Evolutionary conservation across 2,329 filamentous ascomycete genomes (phyloP).

Genomic region (Hymenoscyphus infarciens): DNA sequence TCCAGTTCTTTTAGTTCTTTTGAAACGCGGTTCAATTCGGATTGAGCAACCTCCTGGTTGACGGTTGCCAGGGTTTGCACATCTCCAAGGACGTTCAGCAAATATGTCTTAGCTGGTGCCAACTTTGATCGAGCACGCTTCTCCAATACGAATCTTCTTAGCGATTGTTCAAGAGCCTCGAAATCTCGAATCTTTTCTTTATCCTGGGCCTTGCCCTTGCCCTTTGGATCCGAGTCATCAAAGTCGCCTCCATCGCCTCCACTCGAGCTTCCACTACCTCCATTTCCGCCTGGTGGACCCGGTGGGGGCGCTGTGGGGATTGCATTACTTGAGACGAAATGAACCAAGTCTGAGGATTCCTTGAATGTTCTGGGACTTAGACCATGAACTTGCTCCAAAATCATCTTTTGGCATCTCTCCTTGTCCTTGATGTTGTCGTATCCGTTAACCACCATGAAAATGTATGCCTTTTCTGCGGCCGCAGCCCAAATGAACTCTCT

Average conservation of each 20-base stretch:
- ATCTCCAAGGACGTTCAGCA: slow-evolving; percentile 89
- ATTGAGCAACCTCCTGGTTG: slow-evolving; percentile 81
- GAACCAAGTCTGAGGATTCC: slow-evolving; percentile 86
- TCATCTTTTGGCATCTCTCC: slow-evolving; percentile 84
- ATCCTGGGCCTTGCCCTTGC: slow-evolving; percentile 75
- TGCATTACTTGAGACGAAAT: slow-evolving; percentile 96
- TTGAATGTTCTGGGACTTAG: slow-evolving; percentile 93
- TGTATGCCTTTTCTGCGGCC: slow-evolving; percentile 94
- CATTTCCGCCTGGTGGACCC: slow-evolving; percentile 51
- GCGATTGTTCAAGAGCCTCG: slow-evolving; percentile 79
- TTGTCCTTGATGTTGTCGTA: slow-evolving; percentile 94
- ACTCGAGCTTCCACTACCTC: slow-evolving; percentile 49
- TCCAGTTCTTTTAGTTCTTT: slow-evolving; percentile 78
- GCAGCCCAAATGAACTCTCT: slow-evolving; percentile 97
- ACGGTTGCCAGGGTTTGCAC: slow-evolving; percentile 77
- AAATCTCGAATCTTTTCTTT: slow-evolving; percentile 88
- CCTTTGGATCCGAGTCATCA: slow-evolving; percentile 47
- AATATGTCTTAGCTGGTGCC: slow-evolving; percentile 90
- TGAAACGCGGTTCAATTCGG: slow-evolving; percentile 79
- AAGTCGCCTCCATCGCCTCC: slow-evolving; percentile 51
- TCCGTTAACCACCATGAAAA: slow-evolving; percentile 98
- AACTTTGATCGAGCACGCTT: slow-evolving; percentile 94
- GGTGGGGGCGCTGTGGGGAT: slow-evolving; percentile 68
- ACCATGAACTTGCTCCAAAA: slow-evolving; percentile 80
- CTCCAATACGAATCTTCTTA: slow-evolving; percentile 90